Evolutionary conservation across 805 yeast species (phyloP), one percentile per base, ranked within the genome.

Genomic region (Saturnispora dispora): DNA sequence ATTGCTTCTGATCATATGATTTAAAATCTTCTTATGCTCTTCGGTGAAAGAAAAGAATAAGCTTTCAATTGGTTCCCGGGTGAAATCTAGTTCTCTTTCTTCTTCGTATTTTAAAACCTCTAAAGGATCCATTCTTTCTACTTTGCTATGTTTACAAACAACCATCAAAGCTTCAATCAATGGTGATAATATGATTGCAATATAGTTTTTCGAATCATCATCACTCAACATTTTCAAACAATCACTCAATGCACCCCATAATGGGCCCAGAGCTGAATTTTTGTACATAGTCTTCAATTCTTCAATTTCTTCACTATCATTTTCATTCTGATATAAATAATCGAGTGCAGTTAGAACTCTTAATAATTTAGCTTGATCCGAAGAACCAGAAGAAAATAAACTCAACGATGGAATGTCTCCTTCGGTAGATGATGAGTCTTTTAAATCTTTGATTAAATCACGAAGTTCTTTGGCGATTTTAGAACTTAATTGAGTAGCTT

Each of bases 101-200:
- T 85, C 87, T 57, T 85, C 88, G 61, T 77, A 85, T 59, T 79
- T 82, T 52, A 76, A 59, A 32, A 72, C 65, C 52, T 80, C 87
- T 52, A 78, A 75, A 7, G 74, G 70, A 55, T 72, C 82, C 52
- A 75, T 67, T 48, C 78, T 83, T 60, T 75, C 77, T 40, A 80
- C 82, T 54, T 77, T 77, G 58, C 88, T 79, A 61, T 87, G 95
- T 61, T 90, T 90, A 68, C 96, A 89, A n/a, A 93, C 93, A 47
- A 91, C 96, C 95, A 93, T 88, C 52, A 93, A 72, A 0, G 96
- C 82, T 64, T 91, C 99, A 54, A 91, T 88, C 54, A 89, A 67
- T 0, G 98, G 97, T 23, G 91, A 71, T 23, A 90, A 68, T 1
- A 87, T 83, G 1, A 95, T 84, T 0, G 96, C 89, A 44, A 88